Evolutionary conservation across 768 basidiomycete genomes (phyloP).

Genomic region (Mycena galopus): DNA sequence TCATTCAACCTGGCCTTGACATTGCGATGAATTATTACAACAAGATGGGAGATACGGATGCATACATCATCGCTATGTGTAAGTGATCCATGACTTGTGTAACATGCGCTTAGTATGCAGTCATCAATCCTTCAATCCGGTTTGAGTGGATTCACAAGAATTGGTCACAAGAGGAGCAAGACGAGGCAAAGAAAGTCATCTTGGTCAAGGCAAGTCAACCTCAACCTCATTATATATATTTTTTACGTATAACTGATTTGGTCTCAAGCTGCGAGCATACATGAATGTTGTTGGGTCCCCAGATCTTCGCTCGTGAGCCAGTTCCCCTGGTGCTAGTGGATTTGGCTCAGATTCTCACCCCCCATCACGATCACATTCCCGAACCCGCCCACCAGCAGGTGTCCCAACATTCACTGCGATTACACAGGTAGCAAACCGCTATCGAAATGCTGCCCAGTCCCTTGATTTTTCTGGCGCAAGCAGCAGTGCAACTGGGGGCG

Average conservation of each 20-base stretch:
- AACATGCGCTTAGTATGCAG: slow-evolving; percentile 1
- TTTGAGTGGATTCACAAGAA: background rate
- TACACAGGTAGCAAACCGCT: no score
- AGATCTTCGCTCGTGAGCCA: background rate
- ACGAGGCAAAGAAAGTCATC: slow-evolving; percentile 6
- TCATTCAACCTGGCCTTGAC: slow-evolving; percentile 9
- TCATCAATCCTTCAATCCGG: no score
- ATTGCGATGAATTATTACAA: slow-evolving; percentile 7
- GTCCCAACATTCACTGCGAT: no score
- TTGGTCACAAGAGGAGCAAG: background rate
- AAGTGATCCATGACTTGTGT: slow-evolving; percentile 1
- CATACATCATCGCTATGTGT: background rate
- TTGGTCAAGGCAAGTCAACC: slow-evolving; percentile 4
- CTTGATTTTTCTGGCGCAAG: no score
- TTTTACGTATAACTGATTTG: no score
- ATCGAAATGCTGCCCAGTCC: no score
- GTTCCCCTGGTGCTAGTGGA: no score
- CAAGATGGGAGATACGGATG: slow-evolving; percentile 8
- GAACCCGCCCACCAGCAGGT: no score
- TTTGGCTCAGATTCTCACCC: background rate
- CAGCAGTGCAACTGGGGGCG: no score
- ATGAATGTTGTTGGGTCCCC: no score
- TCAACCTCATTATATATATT: slow-evolving; percentile 6
- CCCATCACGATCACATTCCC: no score
- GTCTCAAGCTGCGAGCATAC: no score